Evolutionary conservation across 192 early-diverging fungal genomes (phyloP), one percentile per base, ranked within the genome.

Genomic region (Mortierella hygrophila): DNA sequence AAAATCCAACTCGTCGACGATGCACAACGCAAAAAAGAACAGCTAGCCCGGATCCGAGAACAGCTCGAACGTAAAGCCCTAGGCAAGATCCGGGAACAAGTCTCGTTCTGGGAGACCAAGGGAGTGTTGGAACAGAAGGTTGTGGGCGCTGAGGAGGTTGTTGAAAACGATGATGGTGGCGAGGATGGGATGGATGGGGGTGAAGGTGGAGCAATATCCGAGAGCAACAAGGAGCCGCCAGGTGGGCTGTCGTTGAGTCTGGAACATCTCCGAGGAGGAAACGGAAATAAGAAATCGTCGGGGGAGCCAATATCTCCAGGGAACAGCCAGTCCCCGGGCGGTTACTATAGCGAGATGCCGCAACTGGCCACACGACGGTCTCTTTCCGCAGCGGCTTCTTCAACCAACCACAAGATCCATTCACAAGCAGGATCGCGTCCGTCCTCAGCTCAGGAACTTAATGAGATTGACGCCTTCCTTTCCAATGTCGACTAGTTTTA

Each of bases 81-180:
- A 29, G 83, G 83, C 65, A 81, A 81, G 72, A 81, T 86, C 42
- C 71, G 79, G 8, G 42, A 81, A 46, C 79, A 81, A 10, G 79
- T 86, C 32, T 80, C 74, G 15, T 86, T 86, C 75, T 80, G 79
- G 79, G 83, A 86, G 60, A 76, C 55, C 21, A 76, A 74, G 54
- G 79, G 83, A 0, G 83, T 86, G 35, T n/a, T 86, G 4, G 78
- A 86, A n/a, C 83, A 86, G 46, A 86, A 77, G 42, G 78, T 74
- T 3, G 79, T 86, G 1, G 54, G 42, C 37, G 79, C 80, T 4
- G 78, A 76, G 47, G 79, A 77, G 23, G 46, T 81, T 15, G 74
- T 71, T 42, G 74, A 71, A 32, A 37, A 65, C 0, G 78, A 72
- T 11, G 78, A 63, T 11, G 74, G 60, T 4, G 76, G 35, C 35